phyloP scores from a whole-genome alignment of 2,329 filamentous ascomycete species.

The Calonectria pseudoreteaudii region DNA sequence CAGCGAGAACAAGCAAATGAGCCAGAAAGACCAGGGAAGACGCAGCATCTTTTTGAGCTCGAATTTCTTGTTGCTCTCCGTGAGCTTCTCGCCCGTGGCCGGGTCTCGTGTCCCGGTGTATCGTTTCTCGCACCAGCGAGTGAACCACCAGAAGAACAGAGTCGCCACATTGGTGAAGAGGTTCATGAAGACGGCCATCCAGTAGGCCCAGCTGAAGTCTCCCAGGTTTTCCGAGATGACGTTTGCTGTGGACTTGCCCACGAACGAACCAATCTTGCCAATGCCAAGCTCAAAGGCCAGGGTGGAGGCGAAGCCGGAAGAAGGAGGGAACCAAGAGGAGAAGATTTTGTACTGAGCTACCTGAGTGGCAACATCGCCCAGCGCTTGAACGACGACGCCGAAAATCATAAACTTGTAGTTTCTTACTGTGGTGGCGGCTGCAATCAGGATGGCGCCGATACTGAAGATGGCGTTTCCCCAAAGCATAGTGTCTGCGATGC shows the following conservation, averaged over 20 bases:
- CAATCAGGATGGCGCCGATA: conserved; percentile 68
- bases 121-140: conserved; percentile 59
- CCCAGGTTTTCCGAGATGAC: conserved; percentile 67
- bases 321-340: conserved; percentile 73
- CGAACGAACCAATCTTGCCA: conserved; percentile 71
- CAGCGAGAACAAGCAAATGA: conserved; percentile 64
- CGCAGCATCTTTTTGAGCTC: conserved; percentile 66
- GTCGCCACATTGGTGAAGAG: conserved; percentile 70
- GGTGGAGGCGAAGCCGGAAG: conserved; percentile 71
- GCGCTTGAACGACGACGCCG: conserved; percentile 64
- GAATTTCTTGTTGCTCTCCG: conserved; percentile 69
- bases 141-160: conserved; percentile 66
- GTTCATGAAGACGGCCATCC: conserved; percentile 73
- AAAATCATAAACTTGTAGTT: conserved; percentile 71
- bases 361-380: conserved; percentile 74
- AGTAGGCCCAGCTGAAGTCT: conserved; percentile 72
- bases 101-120: conserved; percentile 63
- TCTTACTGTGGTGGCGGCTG: conserved; percentile 66
- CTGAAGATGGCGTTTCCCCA: conserved; percentile 72
- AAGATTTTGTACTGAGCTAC: conserved; percentile 75
- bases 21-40: conserved; percentile 72
- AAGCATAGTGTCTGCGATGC: conserved; percentile 60
- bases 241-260: conserved; percentile 70
- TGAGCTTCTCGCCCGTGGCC: conserved; percentile 69
- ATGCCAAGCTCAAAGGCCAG: conserved; percentile 70